These are phyloP conservation scores for Pythium rhizo-oryzae DNA, from an alignment of 352 stramenopile species.

Conservation along the genomic window DNA sequence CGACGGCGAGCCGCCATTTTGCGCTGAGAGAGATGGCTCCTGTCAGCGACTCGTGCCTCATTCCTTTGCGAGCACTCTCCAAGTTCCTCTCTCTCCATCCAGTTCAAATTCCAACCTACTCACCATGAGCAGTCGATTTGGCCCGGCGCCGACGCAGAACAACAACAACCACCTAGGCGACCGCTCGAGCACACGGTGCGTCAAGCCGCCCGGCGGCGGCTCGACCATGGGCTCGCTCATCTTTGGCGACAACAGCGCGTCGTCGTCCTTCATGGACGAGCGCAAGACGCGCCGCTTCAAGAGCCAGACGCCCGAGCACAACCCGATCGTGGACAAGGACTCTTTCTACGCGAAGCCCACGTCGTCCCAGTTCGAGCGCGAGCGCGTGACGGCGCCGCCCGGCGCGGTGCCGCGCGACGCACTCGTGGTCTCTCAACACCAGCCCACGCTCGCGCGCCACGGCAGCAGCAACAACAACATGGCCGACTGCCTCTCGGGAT, in stretches of 20 bases:
- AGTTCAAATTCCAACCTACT: neutral
- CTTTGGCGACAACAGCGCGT: constrained; percentile 32
- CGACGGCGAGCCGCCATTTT: too few species aligned
- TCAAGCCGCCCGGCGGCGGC: constrained; percentile 65
- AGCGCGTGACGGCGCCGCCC: constrained; percentile 41
- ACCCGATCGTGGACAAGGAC: constrained; percentile 40
- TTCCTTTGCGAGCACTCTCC: constrained; percentile 13
- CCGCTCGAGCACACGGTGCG: constrained; percentile 44
- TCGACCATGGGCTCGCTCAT: constrained; percentile 80
- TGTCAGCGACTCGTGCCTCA: neutral
- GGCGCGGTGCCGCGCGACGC: constrained; percentile 42
- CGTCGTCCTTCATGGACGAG: constrained; percentile 52
- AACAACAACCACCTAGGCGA: constrained; percentile 55
- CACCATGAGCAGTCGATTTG: constrained; percentile 36
- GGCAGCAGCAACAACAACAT: constrained; percentile 25
- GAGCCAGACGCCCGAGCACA: constrained; percentile 39
- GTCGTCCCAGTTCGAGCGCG: constrained; percentile 40
- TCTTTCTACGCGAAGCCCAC: constrained; percentile 50
- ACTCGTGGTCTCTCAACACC: constrained; percentile 17
- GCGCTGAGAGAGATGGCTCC: neutral
- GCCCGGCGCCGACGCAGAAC: constrained; percentile 30
- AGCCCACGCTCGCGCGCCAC: constrained; percentile 22
- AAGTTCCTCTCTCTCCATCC: constrained; percentile 11
- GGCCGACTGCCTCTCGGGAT: constrained; percentile 48
- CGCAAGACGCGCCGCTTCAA: constrained; percentile 50